Percentiles rank a stretch among this genome's conserved stretches.
These are phyloP conservation scores for Fusarium haematococcum DNA, from an alignment of 2,329 filamentous ascomycete species.

Conservation along the genomic window DNA sequence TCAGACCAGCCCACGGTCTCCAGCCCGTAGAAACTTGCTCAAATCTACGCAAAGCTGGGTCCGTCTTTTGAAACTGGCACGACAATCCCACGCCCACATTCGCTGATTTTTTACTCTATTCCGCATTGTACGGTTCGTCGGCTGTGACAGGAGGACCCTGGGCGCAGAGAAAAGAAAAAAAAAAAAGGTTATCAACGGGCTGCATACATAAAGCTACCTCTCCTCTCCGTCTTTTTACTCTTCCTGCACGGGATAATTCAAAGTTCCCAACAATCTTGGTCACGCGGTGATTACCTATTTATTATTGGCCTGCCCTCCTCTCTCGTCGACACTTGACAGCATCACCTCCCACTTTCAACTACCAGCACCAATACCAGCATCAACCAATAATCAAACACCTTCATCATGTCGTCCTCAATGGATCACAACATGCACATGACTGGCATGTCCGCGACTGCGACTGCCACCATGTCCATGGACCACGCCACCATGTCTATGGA, in stretches of 20 bases:
- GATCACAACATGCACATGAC: slow-evolving; percentile 30
- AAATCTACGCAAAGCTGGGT: slow-evolving; percentile 35
- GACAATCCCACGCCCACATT: slow-evolving; percentile 9
- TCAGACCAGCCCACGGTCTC: slow-evolving; percentile 15
- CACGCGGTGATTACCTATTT: not conserved
- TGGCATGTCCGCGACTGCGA: slow-evolving; percentile 10
- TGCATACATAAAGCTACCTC: not conserved
- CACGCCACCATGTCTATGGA: slow-evolving; percentile 33
- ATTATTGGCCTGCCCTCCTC: not conserved
- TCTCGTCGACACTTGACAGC: not conserved
- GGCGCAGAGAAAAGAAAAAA: not conserved
- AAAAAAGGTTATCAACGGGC: not conserved
- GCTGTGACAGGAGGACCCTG: not conserved
- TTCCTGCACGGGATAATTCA: not conserved
- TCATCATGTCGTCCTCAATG: slow-evolving; percentile 5
- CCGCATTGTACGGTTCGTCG: not conserved
- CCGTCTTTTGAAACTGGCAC: slow-evolving; percentile 13
- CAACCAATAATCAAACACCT: not conserved
- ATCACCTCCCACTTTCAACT: not conserved
- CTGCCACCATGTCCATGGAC: slow-evolving; percentile 22
- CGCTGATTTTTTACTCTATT: not conserved
- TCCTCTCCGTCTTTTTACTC: not conserved
- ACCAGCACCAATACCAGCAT: not conserved
- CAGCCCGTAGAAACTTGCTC: slow-evolving; percentile 42
- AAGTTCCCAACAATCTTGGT: slow-evolving; percentile 8